Percentiles rank a stretch among this genome's conserved stretches.
Evolutionary conservation across 805 yeast species (phyloP).

Genomic region (Cyberlindnera misumaiensis): DNA sequence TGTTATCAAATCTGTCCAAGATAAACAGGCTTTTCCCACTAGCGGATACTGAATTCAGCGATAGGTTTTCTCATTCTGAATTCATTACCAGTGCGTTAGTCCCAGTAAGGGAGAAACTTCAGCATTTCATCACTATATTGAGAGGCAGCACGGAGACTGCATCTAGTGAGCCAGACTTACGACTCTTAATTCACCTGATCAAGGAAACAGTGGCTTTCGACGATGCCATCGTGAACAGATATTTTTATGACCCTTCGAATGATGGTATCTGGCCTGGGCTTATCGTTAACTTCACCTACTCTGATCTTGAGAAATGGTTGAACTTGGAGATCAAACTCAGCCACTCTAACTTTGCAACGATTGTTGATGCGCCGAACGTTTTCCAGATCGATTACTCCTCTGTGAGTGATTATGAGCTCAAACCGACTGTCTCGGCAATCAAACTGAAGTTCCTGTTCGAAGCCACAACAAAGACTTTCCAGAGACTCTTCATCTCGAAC

Average conservation of each 20-base stretch:
- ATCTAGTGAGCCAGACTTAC: slow-evolving; percentile 8
- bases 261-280: slow-evolving; percentile 26
- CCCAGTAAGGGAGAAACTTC: slow-evolving; percentile 40
- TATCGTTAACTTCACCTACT: slow-evolving; percentile 18
- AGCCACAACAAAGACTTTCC: slow-evolving; percentile 36
- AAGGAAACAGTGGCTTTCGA: slow-evolving; percentile 36
- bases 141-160: slow-evolving; percentile 21
- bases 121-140: slow-evolving; percentile 19
- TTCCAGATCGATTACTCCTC: slow-evolving; percentile 41
- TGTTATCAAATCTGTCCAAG: slow-evolving; percentile 32
- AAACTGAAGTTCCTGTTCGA: slow-evolving; percentile 38
- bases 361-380: slow-evolving; percentile 34
- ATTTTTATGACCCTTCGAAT: slow-evolving; percentile 33
- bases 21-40: slow-evolving; percentile 37
- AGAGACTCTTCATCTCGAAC: slow-evolving; percentile 18
- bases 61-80: slow-evolving; percentile 31
- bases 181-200: slow-evolving; percentile 26
- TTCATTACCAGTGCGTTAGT: slow-evolving; percentile 28
- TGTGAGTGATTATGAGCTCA: slow-evolving; percentile 23
- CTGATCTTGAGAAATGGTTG: slow-evolving; percentile 39
- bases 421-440: slow-evolving; percentile 36
- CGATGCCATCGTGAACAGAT: slow-evolving; percentile 28
- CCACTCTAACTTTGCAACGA: slow-evolving; percentile 35
- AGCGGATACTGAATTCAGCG: slow-evolving; percentile 18
- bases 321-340: slow-evolving; percentile 41